phyloP scores from a whole-genome alignment of 805 yeast genomes.

The Metschnikowia koreensis region DNA sequence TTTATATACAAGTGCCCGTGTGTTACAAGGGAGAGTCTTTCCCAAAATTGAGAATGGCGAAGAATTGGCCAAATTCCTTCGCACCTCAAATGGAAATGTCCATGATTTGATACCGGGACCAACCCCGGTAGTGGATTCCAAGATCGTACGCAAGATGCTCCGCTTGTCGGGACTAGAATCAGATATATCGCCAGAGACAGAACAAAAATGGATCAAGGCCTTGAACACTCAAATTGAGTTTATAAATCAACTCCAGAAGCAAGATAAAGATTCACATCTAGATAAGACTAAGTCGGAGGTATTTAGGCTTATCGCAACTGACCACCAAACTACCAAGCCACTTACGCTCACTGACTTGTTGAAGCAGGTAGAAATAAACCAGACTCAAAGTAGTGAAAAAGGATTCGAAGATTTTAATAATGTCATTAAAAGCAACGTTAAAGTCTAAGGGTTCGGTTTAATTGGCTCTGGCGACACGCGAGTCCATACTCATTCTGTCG shows the following conservation, averaged over 20 bases:
- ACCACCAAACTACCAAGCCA: constrained; percentile 27
- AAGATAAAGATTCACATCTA: constrained; percentile 9
- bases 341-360: constrained; percentile 21
- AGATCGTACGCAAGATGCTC: constrained; percentile 32
- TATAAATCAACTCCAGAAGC: constrained; percentile 37
- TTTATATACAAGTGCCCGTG: constrained; percentile 1
- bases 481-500: constrained; percentile 78
- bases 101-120: constrained; percentile 16
- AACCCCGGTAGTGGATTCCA: constrained; percentile 17
- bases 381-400: not conserved
- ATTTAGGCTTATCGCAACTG: constrained; percentile 36
- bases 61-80: constrained; percentile 10
- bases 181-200: constrained; percentile 24
- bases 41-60: constrained; percentile 6
- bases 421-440: constrained; percentile 1
- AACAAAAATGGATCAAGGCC: constrained; percentile 28
- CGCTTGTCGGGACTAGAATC: constrained; percentile 50
- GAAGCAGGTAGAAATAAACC: constrained; percentile 10
- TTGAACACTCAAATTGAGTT: constrained; percentile 51
- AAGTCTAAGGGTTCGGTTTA: not conserved
- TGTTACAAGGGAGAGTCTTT: constrained; percentile 4
- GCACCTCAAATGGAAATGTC: constrained; percentile 13
- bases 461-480: constrained; percentile 46
- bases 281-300: constrained; percentile 20
- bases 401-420: not conserved